Conservation (phyloP, 306 rosid genomes). For the Hippophae gyantsensis region DNA sequence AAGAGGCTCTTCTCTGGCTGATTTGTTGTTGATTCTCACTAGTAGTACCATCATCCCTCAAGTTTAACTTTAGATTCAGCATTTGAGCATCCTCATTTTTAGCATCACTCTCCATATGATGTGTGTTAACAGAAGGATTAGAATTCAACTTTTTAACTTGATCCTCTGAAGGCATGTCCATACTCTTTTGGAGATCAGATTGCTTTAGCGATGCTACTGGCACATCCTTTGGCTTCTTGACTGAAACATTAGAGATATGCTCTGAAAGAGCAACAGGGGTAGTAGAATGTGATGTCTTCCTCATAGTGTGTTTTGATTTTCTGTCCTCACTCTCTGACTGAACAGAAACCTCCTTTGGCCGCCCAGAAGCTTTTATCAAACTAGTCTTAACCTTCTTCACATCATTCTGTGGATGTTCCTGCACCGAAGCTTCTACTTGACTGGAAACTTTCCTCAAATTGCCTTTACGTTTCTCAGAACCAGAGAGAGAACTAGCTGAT, state of each 20-base stretch:
- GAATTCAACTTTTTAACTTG: conserved; percentile 9
- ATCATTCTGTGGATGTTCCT: conserved; percentile 15
- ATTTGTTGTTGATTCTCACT: conserved; percentile 5
- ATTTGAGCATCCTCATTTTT: conserved; percentile 15
- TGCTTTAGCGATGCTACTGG: conserved; percentile 10
- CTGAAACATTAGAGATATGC: conserved; percentile 7
- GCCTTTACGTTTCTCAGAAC: conserved; percentile 23
- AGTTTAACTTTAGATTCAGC: conserved; percentile 8
- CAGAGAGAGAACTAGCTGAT: conserved; percentile 6
- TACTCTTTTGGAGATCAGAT: conserved; percentile 7
- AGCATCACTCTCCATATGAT: conserved; percentile 9
- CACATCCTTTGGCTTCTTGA: conserved; percentile 10
- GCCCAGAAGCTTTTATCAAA: conserved; percentile 12
- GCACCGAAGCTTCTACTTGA: conserved; percentile 13
- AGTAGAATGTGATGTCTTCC: conserved; percentile 6
- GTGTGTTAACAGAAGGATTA: conserved; percentile 13
- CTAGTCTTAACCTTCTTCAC: conserved; percentile 12
- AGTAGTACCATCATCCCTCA: conserved; percentile 7
- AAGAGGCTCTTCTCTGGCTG: conserved; percentile 29
- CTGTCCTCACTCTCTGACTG: conserved; percentile 3
- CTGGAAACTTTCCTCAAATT: conserved; percentile 20
- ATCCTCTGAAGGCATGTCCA: conserved; percentile 8
- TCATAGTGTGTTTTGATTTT: conserved; percentile 1
- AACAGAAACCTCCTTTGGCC: conserved; percentile 12
- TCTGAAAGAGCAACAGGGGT: conserved; percentile 11